Base-by-base conservation (phyloP, 2,329 filamentous ascomycete species). In the Aphanocladium album region DNA sequence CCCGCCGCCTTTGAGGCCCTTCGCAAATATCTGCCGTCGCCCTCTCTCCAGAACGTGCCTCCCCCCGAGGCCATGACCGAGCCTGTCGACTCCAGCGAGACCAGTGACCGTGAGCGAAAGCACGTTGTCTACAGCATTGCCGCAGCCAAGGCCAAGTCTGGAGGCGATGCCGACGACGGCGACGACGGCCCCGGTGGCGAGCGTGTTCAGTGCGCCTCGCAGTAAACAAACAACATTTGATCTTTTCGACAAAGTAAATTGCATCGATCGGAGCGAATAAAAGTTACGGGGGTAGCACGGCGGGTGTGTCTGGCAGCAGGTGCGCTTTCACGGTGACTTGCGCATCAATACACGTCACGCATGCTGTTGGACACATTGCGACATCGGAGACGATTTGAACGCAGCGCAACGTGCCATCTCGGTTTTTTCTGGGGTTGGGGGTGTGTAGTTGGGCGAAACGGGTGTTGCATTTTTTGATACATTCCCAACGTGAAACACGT, bases 21-120 rank as follows among this genome's bases (percentile, higher is more conserved):
- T 43, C 92, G 95, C 72, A 83, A 87, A 68, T 87, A 96, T 60
- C 85, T 99, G n/a, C 93, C 93, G 2, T 77, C 89, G 2, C 88
- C 84, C 2, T 65, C 77, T 43, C 73, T 87, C 43, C 82, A 89
- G 72, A 78, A 83, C 60, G 76, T 84, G 25, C 89, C 92, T 51
- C 92, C 93, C 5, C 69, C 81, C 30, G 93, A 98, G 71, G 87
- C 89, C 35, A 97, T 98, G 92, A 90, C 89, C 21, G 95, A 99
- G 71, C 89, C 91, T 67, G 96, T 88, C 68, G 86, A 89, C 55
- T 83, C 98, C 37, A 92, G 98, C 75, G 90, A 96, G 62, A 81
- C 96, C 46, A 93, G 97, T 46, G 85, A 82, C 69, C 78, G 84
- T 50, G 76, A 80, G 37, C 82, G 85, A 70, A 83, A 83, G 58